Base-by-base conservation (phyloP, 495 filamentous ascomycete genomes). In the Aspergillus avenaceus region DNA sequence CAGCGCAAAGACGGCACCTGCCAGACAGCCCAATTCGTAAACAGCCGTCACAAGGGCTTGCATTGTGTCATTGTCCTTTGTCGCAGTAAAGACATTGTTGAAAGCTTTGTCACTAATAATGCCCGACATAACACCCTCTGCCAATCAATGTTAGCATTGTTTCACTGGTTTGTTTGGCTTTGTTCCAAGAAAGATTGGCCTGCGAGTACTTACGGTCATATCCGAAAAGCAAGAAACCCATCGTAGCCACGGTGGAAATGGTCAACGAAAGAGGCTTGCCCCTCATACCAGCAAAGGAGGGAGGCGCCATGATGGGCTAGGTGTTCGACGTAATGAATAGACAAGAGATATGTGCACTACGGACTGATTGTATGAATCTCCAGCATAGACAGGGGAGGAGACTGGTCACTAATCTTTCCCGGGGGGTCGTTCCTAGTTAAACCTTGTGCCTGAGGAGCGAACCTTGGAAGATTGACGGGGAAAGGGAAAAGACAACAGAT, bases 11-110 rank as follows among this genome's bases (percentile, higher is more conserved):
- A 91, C 78, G 38, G 89, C 87, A 32, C 89, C 88, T 8, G 79
- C 62, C 14, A 92, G 66, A 69, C 88, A 91, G 11, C 72, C 88
- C 29, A 91, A 76, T 58, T 91, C 87, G 61, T 91, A 93, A 36
- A 95, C 87, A 3, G 88, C 86, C 2, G 88, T 92, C 12, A 92
- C 85, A 16, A 87, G 72, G 24, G 86, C 88, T 62, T 91, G 86
- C 81, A 89, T 88, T 1, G 83, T 84, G 5, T 82, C 68, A 58
- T 90, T 73, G 54, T 75, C 68, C 42, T 75, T 75, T 1, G 85
- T 87, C 34, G 82, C 82, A 11, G 80, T 79, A 59, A 92, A 90
- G 13, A 84, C 73, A 23, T 79, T 55, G 64, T 84, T 84, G 72
- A 95, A 95, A 8, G 80, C 78, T 0, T 74, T 69, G 0, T 87